Evolutionary conservation across 2,329 filamentous ascomycete species (phyloP).

Genomic region (Fusarium avenaceum): DNA sequence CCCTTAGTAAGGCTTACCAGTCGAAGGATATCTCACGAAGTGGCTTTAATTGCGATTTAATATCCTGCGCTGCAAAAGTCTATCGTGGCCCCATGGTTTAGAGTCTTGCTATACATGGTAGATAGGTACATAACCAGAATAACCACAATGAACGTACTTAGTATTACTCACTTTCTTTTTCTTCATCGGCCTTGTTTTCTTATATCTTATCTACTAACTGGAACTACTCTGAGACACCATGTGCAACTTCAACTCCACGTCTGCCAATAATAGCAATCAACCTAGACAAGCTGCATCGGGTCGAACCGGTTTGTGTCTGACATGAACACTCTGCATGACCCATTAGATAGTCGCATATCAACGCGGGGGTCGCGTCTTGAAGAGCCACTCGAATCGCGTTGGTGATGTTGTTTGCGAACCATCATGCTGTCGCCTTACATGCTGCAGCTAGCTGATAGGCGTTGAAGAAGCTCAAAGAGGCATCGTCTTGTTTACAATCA

Average conservation of each 20-base stretch:
- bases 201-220: not conserved
- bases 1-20: no score
- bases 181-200: not conserved
- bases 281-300: not conserved
- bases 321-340: slow-evolving; percentile 18
- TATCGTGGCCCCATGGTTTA: no score
- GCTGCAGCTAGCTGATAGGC: slow-evolving; percentile 27
- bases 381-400: slow-evolving; percentile 30
- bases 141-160: not conserved
- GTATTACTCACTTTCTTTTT: not conserved
- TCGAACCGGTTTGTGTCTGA: slow-evolving; percentile 19
- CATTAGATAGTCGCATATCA: slow-evolving; percentile 11
- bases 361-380: slow-evolving; percentile 30
- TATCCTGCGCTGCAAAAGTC: no score
- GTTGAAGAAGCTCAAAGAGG: slow-evolving; percentile 15
- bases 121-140: not conserved
- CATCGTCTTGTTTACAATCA: slow-evolving; percentile 34
- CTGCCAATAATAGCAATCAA: not conserved
- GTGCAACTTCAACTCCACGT: not conserved
- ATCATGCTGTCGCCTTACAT: slow-evolving; percentile 32
- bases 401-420: slow-evolving; percentile 37
- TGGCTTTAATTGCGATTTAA: no score
- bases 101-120: no score
- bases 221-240: not conserved
- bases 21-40: no score